Evolutionary conservation across 2,329 filamentous ascomycete genomes (phyloP).

Genomic region (Sclerotinia trifoliorum): DNA sequence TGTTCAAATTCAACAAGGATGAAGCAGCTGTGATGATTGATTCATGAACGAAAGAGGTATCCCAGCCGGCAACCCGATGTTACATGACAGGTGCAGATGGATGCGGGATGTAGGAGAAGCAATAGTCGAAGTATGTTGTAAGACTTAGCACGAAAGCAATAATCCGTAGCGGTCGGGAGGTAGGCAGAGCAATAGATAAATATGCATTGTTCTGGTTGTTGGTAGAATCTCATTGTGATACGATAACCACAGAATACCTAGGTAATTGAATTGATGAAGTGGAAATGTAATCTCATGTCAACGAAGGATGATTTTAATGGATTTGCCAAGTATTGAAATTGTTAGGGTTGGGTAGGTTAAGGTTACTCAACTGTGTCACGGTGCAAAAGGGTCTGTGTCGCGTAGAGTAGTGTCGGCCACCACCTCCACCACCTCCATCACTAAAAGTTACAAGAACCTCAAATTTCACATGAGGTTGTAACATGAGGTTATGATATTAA

Average conservation of each 20-base stretch:
- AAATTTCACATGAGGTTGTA: background rate
- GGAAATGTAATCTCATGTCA: too few species aligned
- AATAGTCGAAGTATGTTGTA: background rate
- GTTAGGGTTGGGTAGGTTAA: too few species aligned
- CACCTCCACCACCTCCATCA: too few species aligned
- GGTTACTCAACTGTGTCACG: background rate
- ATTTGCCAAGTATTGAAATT: too few species aligned
- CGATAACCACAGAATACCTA: background rate
- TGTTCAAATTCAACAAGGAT: background rate
- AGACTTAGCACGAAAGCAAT: background rate
- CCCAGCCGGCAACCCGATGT: constrained; percentile 10
- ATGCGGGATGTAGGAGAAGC: background rate
- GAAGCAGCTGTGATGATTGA: background rate
- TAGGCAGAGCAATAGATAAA: background rate
- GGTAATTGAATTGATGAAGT: background rate
- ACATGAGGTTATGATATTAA: too few species aligned
- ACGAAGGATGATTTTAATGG: too few species aligned
- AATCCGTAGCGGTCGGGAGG: background rate
- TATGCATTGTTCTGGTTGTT: too few species aligned
- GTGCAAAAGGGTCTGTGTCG: background rate
- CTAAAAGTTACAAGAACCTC: background rate
- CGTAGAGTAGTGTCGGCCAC: background rate
- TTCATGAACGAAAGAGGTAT: background rate
- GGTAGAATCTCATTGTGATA: background rate
- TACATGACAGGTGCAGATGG: constrained; percentile 1